phyloP scores from a whole-genome alignment of 768 basidiomycete genomes.

The Chalciporus pseudorubinellus region DNA sequence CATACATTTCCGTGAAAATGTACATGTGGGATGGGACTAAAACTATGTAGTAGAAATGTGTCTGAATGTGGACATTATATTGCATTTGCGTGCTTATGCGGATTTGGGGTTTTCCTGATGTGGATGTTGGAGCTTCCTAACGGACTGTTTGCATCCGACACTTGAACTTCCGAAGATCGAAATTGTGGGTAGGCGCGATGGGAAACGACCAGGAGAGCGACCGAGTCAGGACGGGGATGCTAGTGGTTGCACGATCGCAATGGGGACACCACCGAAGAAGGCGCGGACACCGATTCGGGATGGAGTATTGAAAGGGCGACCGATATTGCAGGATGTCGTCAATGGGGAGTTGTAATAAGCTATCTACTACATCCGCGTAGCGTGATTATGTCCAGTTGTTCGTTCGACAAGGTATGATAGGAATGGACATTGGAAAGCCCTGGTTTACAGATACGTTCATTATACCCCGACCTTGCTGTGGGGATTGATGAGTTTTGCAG shows the following conservation, averaged over 20 bases:
- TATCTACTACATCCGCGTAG: conserved; percentile 1
- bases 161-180: conserved; percentile 16
- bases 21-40: too few relatives aligned
- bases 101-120: too few relatives aligned
- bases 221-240: neutral
- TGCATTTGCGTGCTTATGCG: too few relatives aligned
- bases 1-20: too few relatives aligned
- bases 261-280: conserved; percentile 34
- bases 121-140: conserved; percentile 70
- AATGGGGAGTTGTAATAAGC: conserved; percentile 36
- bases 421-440: neutral
- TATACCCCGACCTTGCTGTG: neutral
- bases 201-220: conserved; percentile 11
- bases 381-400: neutral
- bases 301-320: conserved; percentile 53
- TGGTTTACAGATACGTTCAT: too few relatives aligned
- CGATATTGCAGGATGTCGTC: conserved; percentile 60
- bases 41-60: too few relatives aligned
- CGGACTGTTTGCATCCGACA: conserved; percentile 51
- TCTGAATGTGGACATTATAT: too few relatives aligned
- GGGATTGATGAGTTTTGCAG: too few relatives aligned
- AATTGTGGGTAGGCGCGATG: conserved; percentile 12
- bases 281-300: conserved; percentile 34
- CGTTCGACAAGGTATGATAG: neutral
- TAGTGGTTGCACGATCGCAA: conserved; percentile 2